A percentile compares a stretch with the other conserved stretches of the same genome.
These are phyloP conservation scores for Nemania sp. DNA, from an alignment of 2,329 filamentous ascomycete genomes.

Conservation along the genomic window DNA sequence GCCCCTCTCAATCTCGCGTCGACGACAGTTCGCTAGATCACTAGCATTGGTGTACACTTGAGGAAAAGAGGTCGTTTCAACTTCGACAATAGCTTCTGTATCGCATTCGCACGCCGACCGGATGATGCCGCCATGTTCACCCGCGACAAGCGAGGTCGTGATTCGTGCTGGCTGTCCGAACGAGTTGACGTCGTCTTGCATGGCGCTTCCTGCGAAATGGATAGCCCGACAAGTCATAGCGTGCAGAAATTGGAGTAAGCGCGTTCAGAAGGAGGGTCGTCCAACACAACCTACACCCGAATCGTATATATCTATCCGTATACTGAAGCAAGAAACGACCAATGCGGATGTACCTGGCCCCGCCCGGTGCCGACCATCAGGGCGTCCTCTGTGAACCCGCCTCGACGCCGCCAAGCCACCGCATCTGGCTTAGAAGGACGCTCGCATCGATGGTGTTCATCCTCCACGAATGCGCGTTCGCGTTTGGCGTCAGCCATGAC, in stretches of 20 bases:
- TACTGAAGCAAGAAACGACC: conserved; percentile 7
- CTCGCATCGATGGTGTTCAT: neutral
- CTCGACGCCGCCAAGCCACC: neutral
- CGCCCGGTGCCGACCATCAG: neutral
- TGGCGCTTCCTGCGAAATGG: conserved; percentile 3
- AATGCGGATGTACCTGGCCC: neutral
- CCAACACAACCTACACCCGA: neutral
- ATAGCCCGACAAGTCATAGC: conserved; percentile 15
- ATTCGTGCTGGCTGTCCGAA: neutral
- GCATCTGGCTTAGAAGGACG: no score
- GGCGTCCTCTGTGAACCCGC: neutral
- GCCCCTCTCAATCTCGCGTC: conserved; percentile 15
- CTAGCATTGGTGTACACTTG: conserved; percentile 16
- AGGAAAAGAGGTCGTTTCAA: conserved; percentile 21
- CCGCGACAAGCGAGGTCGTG: neutral
- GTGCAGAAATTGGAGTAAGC: conserved; percentile 22
- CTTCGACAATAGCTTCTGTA: conserved; percentile 20
- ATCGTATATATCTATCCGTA: conserved; percentile 8
- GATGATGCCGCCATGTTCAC: conserved; percentile 7
- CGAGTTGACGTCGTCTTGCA: conserved; percentile 12
- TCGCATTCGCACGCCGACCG: conserved; percentile 17
- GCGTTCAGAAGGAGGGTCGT: neutral
- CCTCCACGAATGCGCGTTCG: neutral
- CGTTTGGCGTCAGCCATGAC: neutral
- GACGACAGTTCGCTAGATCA: conserved; percentile 10